Evolutionary conservation across 306 rosid genomes (phyloP), one percentile per base, ranked within the genome.

Genomic region (Rosa lucieae): DNA sequence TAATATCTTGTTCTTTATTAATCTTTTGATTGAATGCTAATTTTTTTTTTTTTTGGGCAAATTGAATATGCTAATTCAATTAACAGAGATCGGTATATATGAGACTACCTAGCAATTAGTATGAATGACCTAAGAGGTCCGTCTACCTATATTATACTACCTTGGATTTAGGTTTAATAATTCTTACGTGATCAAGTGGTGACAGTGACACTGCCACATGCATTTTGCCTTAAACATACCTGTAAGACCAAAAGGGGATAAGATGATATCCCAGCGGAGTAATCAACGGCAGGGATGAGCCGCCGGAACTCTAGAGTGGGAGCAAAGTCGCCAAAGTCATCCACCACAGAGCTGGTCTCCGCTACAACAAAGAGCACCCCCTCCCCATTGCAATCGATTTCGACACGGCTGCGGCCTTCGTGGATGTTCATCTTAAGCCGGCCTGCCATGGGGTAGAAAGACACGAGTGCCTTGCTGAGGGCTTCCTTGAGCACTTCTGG

Each of bases 381-480:
- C 39, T 89, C 89, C 0, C 78, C 97, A 67, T 82, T 83, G 74
- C 98, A 93, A 21, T 89, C 86, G 66, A 93, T 88, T 87, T 91
- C 94, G 5, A 91, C 85, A 52, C 97, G 87, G 6, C 92, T 92
- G 68, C 86, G 88, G 9, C 87, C 44, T 40, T 40, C 44, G 7
- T 40, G 44, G 44, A 5, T 91, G 37, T 91, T 92, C 0, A 85
- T 84, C 51, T 86, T 83, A 37, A 91, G 83, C 0, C 97, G 87
- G 2, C 97, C 98, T 0, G 90, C 97, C 89, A 93, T 87, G 6
- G 96, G 97, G 48, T 89, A 92, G 40, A 92, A 92, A 0, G 89
- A 87, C 1, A 89, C 92, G 2, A 93, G 91, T 17, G 85, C 93
- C 77, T 87, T 93, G 62, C 89, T 79, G 0, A 93, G 85, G 5